A percentile compares a stretch with the other conserved stretches of the same genome.
Evolutionary conservation across 306 rosid genomes (phyloP).

Genomic region (Cucurbita argyrosperma): DNA sequence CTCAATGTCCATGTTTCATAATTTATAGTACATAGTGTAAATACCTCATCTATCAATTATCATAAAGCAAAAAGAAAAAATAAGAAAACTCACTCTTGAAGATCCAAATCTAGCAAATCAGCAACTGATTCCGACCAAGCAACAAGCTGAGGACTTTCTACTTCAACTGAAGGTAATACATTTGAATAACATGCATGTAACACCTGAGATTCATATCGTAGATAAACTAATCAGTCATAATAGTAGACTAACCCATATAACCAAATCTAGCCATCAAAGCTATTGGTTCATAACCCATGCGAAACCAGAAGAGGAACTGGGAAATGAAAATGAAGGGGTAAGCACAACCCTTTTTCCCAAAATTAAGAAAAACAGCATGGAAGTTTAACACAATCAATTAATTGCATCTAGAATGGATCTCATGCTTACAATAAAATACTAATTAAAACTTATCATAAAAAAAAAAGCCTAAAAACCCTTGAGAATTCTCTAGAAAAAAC

Average conservation of each 20-base stretch:
- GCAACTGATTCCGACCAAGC: conserved; percentile 70
- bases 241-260: background rate
- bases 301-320: background rate
- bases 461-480: background rate
- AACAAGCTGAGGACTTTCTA: conserved; percentile 79
- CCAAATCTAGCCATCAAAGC: background rate
- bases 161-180: conserved; percentile 57
- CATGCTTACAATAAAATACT: background rate
- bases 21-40: background rate
- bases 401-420: background rate
- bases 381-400: background rate
- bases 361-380: background rate
- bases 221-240: background rate
- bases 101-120: conserved; percentile 66
- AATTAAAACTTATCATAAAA: background rate
- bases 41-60: background rate
- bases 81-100: conserved; percentile 45
- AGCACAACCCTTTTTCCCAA: background rate
- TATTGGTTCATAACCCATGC: background rate
- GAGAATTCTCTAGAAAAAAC: background rate
- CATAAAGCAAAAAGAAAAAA: background rate
- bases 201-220: conserved; percentile 31
- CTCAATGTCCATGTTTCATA: background rate
- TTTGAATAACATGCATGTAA: conserved; percentile 78
- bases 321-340: background rate